Evolutionary conservation across 2,329 filamentous ascomycete genomes (phyloP), one percentile per base, ranked within the genome.

Genomic region (Cytospora leucostoma): DNA sequence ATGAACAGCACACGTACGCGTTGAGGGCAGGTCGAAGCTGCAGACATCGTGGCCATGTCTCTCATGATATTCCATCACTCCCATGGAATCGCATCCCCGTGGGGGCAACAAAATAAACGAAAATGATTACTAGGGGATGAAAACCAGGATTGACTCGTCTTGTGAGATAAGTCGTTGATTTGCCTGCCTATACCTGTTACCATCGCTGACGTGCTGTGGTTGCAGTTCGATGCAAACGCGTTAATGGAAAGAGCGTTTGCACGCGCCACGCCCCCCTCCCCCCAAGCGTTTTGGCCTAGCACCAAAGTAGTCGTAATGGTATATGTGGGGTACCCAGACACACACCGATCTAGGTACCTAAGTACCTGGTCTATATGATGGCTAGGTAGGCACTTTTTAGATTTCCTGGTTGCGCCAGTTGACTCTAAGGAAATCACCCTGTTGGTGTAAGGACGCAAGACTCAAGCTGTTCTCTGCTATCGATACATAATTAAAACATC

Each of bases 11-110:
- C 12, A 77, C 82, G 70, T 69, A 86, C 84, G 83, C 35, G 82
- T 82, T 58, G 78, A 78, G 35, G 79, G 73, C 52, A 80, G 75
- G 67, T 84, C 82, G 74, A 89, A 88, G 71, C 84, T 88, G 61
- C 84, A 82, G 66, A 84, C 76, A 68, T 88, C 86, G 68, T 82
- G 79, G 67, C 83, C 84, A 71, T 88, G 85, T 64, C 86, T 78
- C 54, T 80, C 76, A 72, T 85, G 80, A 71, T 86, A 85, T 71
- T 86, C 83, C 84, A 86, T 87, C 65, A 50, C 52, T 33, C 52
- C 21, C 50, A 27, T 52, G 10, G 32, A 62, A 7, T n/a, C 37
- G n/a, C 38, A 6, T 1, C 3, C 47, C 1, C 17, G n/a, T 27
- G n/a, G 7, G 5, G 8, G 21, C 21, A 47, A n/a, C 13, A 8